Evolutionary conservation across 2,329 filamentous ascomycete genomes (phyloP).

Genomic region (Aspergillus proliferans): DNA sequence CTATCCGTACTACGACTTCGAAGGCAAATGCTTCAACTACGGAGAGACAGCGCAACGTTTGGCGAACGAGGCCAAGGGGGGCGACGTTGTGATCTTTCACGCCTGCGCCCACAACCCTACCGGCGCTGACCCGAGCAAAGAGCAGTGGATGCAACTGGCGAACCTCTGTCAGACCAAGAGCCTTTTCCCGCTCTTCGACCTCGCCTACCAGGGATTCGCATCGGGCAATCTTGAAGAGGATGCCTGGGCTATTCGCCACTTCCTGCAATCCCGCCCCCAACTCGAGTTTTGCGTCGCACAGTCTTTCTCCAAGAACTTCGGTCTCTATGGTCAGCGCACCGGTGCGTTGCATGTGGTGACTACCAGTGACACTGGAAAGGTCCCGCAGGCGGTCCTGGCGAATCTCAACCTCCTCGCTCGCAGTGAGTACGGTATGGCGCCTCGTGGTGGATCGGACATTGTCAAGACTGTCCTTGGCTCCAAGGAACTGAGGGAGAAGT

Average conservation of each 20-base stretch:
- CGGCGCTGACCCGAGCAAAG: slow-evolving; percentile 81
- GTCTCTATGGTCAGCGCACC: slow-evolving; percentile 86
- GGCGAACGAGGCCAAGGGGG: slow-evolving; percentile 47
- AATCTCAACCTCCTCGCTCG: slow-evolving; percentile 12
- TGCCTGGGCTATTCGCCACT: slow-evolving; percentile 79
- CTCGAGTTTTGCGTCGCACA: slow-evolving; percentile 14
- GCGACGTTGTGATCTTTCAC: slow-evolving; percentile 80
- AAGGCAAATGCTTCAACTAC: slow-evolving; percentile 80
- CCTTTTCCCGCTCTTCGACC: slow-evolving; percentile 60
- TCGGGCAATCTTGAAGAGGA: slow-evolving; percentile 76
- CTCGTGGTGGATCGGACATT: slow-evolving; percentile 13
- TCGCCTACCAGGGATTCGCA: slow-evolving; percentile 90
- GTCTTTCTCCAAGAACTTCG: slow-evolving; percentile 41
- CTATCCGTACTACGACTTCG: slow-evolving; percentile 84
- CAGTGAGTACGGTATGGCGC: slow-evolving; percentile 13
- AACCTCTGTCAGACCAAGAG: slow-evolving; percentile 58
- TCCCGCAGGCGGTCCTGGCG: slow-evolving; percentile 69
- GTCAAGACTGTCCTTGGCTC: slow-evolving; percentile 10
- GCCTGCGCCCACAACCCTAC: slow-evolving; percentile 97
- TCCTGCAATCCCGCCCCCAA: slow-evolving; percentile 45
- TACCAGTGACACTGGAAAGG: slow-evolving; percentile 49
- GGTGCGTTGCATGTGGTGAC: slow-evolving; percentile 83
- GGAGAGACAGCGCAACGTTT: slow-evolving; percentile 71
- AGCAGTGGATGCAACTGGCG: slow-evolving; percentile 87
- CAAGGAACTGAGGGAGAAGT: slow-evolving; percentile 3